phyloP scores from a whole-genome alignment of 805 yeast genomes.

The Cyberlindnera sargentensis region DNA sequence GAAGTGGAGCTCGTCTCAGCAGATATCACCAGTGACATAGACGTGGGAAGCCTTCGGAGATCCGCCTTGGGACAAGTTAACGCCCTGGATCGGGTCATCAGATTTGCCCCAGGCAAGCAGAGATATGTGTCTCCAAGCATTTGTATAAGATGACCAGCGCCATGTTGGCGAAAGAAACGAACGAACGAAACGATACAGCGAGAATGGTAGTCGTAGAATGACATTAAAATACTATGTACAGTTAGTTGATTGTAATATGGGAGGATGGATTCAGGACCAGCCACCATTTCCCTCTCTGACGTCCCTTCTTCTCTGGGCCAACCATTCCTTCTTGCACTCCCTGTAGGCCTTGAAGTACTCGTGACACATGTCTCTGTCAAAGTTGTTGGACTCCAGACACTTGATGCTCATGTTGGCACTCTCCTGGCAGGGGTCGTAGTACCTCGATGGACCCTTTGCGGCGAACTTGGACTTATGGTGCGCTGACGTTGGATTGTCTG shows the following conservation, averaged over 20 bases:
- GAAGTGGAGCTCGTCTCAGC: constrained; percentile 11
- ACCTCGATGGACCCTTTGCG: constrained; percentile 73
- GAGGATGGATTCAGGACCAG: constrained; percentile 9
- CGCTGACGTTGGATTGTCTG: constrained; percentile 78
- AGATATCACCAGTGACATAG: constrained; percentile 2
- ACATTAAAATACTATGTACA: too few relatives aligned
- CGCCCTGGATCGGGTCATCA: constrained; percentile 1
- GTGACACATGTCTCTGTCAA: constrained; percentile 58
- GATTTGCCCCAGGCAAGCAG: background rate
- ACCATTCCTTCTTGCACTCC: constrained; percentile 83
- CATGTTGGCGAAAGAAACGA: too few relatives aligned
- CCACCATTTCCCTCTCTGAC: constrained; percentile 22
- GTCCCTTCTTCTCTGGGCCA: constrained; percentile 32
- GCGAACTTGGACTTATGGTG: constrained; percentile 64
- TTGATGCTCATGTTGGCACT: constrained; percentile 80
- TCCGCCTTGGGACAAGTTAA: constrained; percentile 1
- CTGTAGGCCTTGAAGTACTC: constrained; percentile 90
- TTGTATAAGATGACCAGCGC: background rate
- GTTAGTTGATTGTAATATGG: too few relatives aligned
- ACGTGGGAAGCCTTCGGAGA: background rate
- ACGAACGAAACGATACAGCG: background rate
- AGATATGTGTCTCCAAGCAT: constrained; percentile 4
- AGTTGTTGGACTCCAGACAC: constrained; percentile 74
- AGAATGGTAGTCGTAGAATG: too few relatives aligned
- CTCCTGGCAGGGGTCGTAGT: constrained; percentile 89